These are phyloP conservation scores for Irpex sp. DNA, from an alignment of 1,284 basidiomycete species.

Conservation along the genomic window DNA sequence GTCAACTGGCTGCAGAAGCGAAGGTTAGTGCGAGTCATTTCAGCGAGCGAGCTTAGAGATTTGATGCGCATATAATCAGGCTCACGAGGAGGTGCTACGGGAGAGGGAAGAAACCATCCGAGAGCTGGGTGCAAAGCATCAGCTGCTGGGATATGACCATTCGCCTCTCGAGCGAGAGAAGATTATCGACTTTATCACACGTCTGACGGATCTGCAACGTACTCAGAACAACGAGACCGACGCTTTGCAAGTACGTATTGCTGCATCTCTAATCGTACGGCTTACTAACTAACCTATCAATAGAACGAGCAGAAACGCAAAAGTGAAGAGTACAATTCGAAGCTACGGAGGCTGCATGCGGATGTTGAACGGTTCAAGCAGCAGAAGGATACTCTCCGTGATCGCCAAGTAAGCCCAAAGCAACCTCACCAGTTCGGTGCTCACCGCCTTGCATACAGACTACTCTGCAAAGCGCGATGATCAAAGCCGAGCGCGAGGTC, in stretches of 20 bases:
- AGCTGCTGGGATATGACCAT: slow-evolving; percentile 72
- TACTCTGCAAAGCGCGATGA: slow-evolving; percentile 17
- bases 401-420: slow-evolving; percentile 54
- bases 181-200: slow-evolving; percentile 66
- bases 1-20: slow-evolving; percentile 60
- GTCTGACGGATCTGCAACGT: slow-evolving; percentile 55
- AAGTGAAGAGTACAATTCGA: slow-evolving; percentile 57
- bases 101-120: slow-evolving; percentile 76
- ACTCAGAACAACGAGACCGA: slow-evolving; percentile 56
- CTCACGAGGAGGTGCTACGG: slow-evolving; percentile 69
- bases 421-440: background rate
- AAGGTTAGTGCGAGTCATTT: slow-evolving; percentile 38
- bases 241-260: slow-evolving; percentile 49
- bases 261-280: background rate
- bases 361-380: slow-evolving; percentile 52
- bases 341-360: slow-evolving; percentile 47
- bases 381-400: slow-evolving; percentile 47
- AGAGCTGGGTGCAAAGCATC: slow-evolving; percentile 64
- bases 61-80: slow-evolving; percentile 38
- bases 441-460: slow-evolving; percentile 10
- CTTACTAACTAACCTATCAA: background rate
- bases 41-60: background rate
- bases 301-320: slow-evolving; percentile 50
- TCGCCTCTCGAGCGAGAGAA: slow-evolving; percentile 63
- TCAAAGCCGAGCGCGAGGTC: slow-evolving; percentile 21